These are phyloP conservation scores for Neurospora cerealis DNA, from an alignment of 495 filamentous ascomycete species.

Conservation along the genomic window DNA sequence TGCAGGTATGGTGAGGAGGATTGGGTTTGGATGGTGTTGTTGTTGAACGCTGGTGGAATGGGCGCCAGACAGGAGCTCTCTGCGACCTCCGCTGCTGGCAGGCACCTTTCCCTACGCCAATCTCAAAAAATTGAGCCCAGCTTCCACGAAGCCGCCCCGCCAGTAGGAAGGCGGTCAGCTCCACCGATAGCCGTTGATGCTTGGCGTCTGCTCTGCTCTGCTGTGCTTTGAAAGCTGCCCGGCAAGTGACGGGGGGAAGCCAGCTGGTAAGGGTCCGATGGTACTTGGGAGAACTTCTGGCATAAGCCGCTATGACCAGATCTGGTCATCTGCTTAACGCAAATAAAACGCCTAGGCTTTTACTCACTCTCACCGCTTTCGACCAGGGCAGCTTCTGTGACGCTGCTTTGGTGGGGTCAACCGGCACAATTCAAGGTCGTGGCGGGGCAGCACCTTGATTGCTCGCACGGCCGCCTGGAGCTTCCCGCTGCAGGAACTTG, in stretches of 20 bases:
- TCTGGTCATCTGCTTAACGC: neutral
- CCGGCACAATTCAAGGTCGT: neutral
- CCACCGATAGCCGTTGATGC: neutral
- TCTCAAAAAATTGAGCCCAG: constrained; percentile 23
- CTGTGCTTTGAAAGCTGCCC: neutral
- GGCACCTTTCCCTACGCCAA: constrained; percentile 17
- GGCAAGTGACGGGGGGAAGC: neutral
- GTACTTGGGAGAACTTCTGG: neutral
- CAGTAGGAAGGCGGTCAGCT: neutral
- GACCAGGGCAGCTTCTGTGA: neutral
- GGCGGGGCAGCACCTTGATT: neutral
- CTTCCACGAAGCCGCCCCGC: constrained; percentile 4
- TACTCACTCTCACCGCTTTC: neutral
- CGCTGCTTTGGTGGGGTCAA: neutral
- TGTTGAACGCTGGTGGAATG: neutral
- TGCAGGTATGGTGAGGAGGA: constrained; percentile 3
- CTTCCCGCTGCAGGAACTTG: neutral
- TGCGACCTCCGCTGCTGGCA: constrained; percentile 10
- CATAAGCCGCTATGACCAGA: neutral
- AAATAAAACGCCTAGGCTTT: neutral
- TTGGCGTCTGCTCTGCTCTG: neutral
- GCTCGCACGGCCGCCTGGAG: neutral
- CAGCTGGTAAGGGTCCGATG: neutral
- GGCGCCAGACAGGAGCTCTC: neutral
- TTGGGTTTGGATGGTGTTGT: neutral